These are phyloP conservation scores for Macrocybe gigantea DNA, from an alignment of 768 basidiomycete species.

Conservation along the genomic window DNA sequence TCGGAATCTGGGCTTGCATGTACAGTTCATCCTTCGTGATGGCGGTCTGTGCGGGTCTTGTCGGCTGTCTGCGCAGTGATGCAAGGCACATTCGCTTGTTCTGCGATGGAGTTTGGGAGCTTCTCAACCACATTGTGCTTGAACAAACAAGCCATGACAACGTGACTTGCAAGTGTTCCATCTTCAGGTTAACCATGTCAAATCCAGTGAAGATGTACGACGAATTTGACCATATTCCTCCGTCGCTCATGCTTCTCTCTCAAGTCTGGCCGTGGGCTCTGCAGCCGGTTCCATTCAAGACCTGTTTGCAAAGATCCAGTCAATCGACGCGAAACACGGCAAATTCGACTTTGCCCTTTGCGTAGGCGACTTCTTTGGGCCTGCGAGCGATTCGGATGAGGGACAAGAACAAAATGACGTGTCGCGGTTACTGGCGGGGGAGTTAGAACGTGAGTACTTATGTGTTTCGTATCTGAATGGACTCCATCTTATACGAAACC, in stretches of 20 bases:
- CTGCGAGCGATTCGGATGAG: conserved; percentile 25
- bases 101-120: too few relatives aligned
- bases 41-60: too few relatives aligned
- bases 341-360: conserved; percentile 85
- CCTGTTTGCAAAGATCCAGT: conserved; percentile 75
- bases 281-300: conserved; percentile 66
- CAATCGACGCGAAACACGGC: conserved; percentile 88
- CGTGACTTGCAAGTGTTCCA: neutral
- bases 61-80: too few relatives aligned
- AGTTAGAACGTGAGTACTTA: conserved; percentile 49
- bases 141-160: neutral
- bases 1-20: too few relatives aligned
- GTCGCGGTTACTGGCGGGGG: conserved; percentile 56
- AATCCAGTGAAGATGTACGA: conserved; percentile 30
- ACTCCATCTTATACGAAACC: conserved; percentile 4
- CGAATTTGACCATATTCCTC: neutral
- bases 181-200: conserved; percentile 11
- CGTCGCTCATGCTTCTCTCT: conserved; percentile 2
- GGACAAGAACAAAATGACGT: conserved; percentile 44
- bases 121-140: too few relatives aligned
- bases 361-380: conserved; percentile 82
- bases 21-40: too few relatives aligned
- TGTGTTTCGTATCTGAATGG: neutral
- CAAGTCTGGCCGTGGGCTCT: conserved; percentile 73
- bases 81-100: too few relatives aligned